Evolutionary conservation across 306 rosid genomes (phyloP), one percentile per base, ranked within the genome.

Genomic region (Pterocarpus santalinus): DNA sequence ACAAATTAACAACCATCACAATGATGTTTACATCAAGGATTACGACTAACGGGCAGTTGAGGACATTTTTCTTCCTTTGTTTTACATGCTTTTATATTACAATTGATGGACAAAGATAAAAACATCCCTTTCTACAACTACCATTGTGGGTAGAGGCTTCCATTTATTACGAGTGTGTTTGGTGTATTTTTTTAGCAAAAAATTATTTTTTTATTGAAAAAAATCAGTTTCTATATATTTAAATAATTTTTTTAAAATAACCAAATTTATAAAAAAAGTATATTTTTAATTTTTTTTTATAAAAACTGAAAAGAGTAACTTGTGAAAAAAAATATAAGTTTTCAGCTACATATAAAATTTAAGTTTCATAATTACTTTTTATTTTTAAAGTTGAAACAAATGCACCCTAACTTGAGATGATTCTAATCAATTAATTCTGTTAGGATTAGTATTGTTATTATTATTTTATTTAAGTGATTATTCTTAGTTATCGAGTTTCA

Each of bases 61-160:
- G 78, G 15, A 4, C 36, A 38, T 17, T 36, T 55, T 56, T 39
- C 53, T 73, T 73, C 57, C 16, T 55, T 55, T 72, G 51, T 55
- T 72, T 56, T 34, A 14, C 78, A 73, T 73, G 56, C 78, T 74
- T 74, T 39, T 66, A 13, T 58, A 75, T 46, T 47, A 44, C 41
- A 70, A 35, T 61, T 35, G 28, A 69, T 32, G 64, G 62, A 61
- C 51, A 62, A 53, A 69, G 28, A 58, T 69, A 4, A 70, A 60
- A 70, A 47, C 72, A 62, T 71, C 83, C 46, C 83, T 80, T 79
- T 70, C 76, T 60, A 47, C 36, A 43, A 47, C 51, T 71, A 70
- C 72, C 71, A 44, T 68, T 34, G 12, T 56, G 61, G 4, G 15
- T 15, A 52, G 58, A 77, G 81, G 75, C 67, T 52, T 22, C 33